Base-by-base conservation (phyloP, 2,329 filamentous ascomycete species). In the Lomentospora prolificans region DNA sequence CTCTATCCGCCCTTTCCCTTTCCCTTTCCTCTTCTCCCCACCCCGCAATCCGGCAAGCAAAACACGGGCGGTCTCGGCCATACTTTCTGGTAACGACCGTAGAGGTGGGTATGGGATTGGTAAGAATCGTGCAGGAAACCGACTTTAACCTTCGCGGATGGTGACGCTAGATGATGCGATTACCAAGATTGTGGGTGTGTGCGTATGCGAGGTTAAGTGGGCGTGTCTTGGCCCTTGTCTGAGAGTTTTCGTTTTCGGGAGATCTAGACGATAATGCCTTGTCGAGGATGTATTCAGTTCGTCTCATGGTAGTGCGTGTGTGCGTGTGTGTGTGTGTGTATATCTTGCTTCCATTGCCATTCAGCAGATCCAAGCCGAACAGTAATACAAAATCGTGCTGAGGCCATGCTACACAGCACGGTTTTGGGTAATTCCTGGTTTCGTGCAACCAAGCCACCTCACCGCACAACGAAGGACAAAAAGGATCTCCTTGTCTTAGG, bases 111-210 rank as follows among this genome's bases (percentile, higher is more conserved):
- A 48, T 22, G n/a, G 5, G 44, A 48, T 48, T 48, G 44, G 44
- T 48, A 48, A 48, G 44, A 48, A 9, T 48, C 22, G 44, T 25
- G 44, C 44, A 48, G 44, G 36, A 48, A 25, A 48, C 22, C 44
- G 7, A 27, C 22, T 22, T 48, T 48, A 48, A 22, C 44, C 44
- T 48, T 25, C 24, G 22, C 30, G 7, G 30, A 12, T 33, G 6
- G 30, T 33, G 30, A 33, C 30, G 30, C 44, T 27, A 14, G 19
- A 5, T 25, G 7, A 48, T 48, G 44, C 44, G 22, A 48, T 48
- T 25, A 48, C 44, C 44, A 48, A 48, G 44, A 48, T 25, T 48
- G 17, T 27, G 44, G 17, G 44, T 48, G 44, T 48, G 44, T 48
- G 44, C 44, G 22, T 25, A 25, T 48, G 44, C 4, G 5, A 12